phyloP scores from a whole-genome alignment of 2,329 filamentous ascomycete species.

The Fusarium marasasianum region DNA sequence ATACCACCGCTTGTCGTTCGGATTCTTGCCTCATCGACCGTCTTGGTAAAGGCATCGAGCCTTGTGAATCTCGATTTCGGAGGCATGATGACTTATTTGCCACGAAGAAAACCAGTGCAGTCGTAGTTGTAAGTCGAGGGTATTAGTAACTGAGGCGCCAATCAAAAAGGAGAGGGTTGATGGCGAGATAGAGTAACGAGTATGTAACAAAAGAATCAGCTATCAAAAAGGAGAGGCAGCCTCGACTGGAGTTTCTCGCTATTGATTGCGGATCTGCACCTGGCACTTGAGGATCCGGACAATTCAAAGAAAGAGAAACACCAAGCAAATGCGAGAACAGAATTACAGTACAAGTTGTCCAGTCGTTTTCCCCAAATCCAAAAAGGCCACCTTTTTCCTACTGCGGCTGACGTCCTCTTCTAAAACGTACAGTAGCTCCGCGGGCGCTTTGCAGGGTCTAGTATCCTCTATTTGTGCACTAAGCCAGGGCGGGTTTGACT shows the following conservation, averaged over 20 bases:
- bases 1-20: slow-evolving; percentile 95
- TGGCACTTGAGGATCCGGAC: slow-evolving; percentile 26
- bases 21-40: slow-evolving; percentile 96
- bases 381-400: slow-evolving; percentile 40
- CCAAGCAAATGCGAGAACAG: slow-evolving; percentile 26
- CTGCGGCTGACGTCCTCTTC: slow-evolving; percentile 36
- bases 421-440: slow-evolving; percentile 22
- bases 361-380: slow-evolving; percentile 12
- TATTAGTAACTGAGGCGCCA: slow-evolving; percentile 17
- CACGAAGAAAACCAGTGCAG: slow-evolving; percentile 6
- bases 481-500: slow-evolving; percentile 19
- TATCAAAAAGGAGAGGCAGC: slow-evolving; percentile 30
- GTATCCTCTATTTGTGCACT: slow-evolving; percentile 13
- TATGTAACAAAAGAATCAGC: slow-evolving; percentile 12
- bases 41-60: slow-evolving; percentile 99
- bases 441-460: slow-evolving; percentile 23
- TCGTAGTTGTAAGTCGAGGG: slow-evolving; percentile 16
- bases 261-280: slow-evolving; percentile 26
- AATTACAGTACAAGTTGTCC: slow-evolving; percentile 20
- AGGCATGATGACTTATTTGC: slow-evolving; percentile 68
- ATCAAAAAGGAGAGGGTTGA: slow-evolving; percentile 31
- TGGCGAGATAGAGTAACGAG: slow-evolving; percentile 2
- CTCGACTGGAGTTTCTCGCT: slow-evolving; percentile 20
- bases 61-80: slow-evolving; percentile 92
- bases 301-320: slow-evolving; percentile 19